Base-by-base conservation (phyloP, 1,139 yeast species). In the Suhomyces chickasaworum region DNA sequence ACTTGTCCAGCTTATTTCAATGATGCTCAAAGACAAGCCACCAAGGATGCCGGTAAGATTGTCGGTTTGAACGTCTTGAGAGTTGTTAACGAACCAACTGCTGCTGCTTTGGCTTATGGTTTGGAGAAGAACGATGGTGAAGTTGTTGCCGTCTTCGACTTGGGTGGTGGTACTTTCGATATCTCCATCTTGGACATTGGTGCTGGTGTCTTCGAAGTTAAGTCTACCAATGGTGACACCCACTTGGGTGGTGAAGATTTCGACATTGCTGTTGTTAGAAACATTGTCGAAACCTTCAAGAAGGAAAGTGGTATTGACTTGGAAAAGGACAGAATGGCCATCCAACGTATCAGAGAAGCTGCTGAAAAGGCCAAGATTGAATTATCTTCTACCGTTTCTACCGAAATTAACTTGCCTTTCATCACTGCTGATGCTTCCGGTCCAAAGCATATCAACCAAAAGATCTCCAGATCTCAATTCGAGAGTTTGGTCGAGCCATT, bases 331-430 rank as follows among this genome's bases (percentile, higher is more conserved):
- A 87, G 98, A 76, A 91, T 91, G 97, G 98, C 98, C 62, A 87
- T 93, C 64, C 99, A 93, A 80, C 89, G 99, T 80, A 91, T 95
- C 75, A 89, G 99, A 81, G 99, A 93, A 80, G 99, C 99, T 60
- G 96, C 98, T 58, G 99, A 93, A 81, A 91, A 93, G 86, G 99
- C 99, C 66, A 93, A 93, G 87, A 90, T 90, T 66, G 98, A 91
- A 77, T 83, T 91, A 68, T 91, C 99, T 39, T 89, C 97, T 39
- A 89, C 97, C 56, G 85, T 88, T 51, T 76, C 91, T 55, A 91
- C 99, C 60, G 98, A 93, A 70, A 84, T 93, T 67, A 91, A 91
- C 84, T 82, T 93, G 68, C 99, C 99, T 58, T 93, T 93, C 79
- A 91, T 93, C 72, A 91, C 95, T 58, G 95, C 95, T 55, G 90